Base-by-base conservation (phyloP, 1,284 basidiomycete species). In the Sporisorium reilianum region DNA sequence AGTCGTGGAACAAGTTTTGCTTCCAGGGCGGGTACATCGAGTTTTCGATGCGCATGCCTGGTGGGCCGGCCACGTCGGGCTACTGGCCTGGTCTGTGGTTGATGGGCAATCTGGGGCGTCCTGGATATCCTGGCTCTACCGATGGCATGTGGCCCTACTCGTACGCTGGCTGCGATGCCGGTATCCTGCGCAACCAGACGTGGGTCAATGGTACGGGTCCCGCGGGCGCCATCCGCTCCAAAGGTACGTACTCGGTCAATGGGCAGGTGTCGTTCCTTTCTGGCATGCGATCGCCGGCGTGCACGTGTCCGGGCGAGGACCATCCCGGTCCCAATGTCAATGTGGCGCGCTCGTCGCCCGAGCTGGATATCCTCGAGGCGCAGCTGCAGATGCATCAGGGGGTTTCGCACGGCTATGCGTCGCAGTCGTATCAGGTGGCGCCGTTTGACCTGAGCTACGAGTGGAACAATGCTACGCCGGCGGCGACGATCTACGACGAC, bases 371-470 rank as follows among this genome's bases (percentile, higher is more conserved):
- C 22, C 70, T 83, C 52, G 83, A 85, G 62, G 79, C 82, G 8
- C 88, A 90, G 75, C 87, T 87, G 88, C 86, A 90, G 89, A 82
- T 50, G 18, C 71, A 67, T 32, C 45, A 56, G 8, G 84, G 81
- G 25, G 68, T 46, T 52, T 58, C 60, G 45, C 76, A 65, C 50
- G 73, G 75, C 6, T 75, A 61, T 14, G 82, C 79, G 3, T 85
- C 81, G 60, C 74, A 80, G 71, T 84, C 83, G 3, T 76, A 80
- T 58, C 84, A 85, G 60, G 66, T 80, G 18, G 84, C 84, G 2
- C 85, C 85, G 4, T 85, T 83, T 48, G 82, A 84, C 50, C 45
- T 68, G 16, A 56, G 53, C 42, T 82, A 82, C 67, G 67, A 78
- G 42, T 84, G 83, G 81, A 55, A 65, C 55, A 57, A 76, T 23